These are phyloP conservation scores for Verticillium longisporum DNA, from an alignment of 2,329 filamentous ascomycete genomes.

Conservation along the genomic window DNA sequence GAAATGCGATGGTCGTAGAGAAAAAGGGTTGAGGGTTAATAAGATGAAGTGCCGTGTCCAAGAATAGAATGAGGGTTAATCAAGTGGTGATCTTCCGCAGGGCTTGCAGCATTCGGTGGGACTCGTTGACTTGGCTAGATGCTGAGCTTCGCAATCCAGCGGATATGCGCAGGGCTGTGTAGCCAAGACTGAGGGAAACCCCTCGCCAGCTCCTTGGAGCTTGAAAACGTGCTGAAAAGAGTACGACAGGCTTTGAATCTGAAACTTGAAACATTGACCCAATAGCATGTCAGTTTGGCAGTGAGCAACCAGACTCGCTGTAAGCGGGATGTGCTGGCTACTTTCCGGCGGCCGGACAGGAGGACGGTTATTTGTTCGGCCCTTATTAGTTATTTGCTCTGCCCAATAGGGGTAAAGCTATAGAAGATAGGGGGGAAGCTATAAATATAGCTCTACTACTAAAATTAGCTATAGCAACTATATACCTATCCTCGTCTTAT, in stretches of 20 bases:
- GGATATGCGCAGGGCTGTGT: neutral
- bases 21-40: neutral
- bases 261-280: neutral
- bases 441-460: no score
- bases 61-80: neutral
- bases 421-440: no score
- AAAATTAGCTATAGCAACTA: no score
- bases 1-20: neutral
- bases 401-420: no score
- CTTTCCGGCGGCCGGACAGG: neutral
- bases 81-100: neutral
- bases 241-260: neutral
- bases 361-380: no score
- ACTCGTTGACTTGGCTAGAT: neutral
- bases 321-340: neutral
- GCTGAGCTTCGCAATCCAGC: neutral
- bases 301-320: neutral
- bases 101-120: neutral
- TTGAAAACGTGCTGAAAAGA: neutral
- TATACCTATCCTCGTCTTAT: no score
- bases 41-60: neutral
- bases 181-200: neutral
- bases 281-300: neutral
- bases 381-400: no score
- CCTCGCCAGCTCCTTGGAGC: neutral